Evolutionary conservation across 1,139 yeast genomes (phyloP).

Genomic region (Zygosaccharomyces pseudobailii): DNA sequence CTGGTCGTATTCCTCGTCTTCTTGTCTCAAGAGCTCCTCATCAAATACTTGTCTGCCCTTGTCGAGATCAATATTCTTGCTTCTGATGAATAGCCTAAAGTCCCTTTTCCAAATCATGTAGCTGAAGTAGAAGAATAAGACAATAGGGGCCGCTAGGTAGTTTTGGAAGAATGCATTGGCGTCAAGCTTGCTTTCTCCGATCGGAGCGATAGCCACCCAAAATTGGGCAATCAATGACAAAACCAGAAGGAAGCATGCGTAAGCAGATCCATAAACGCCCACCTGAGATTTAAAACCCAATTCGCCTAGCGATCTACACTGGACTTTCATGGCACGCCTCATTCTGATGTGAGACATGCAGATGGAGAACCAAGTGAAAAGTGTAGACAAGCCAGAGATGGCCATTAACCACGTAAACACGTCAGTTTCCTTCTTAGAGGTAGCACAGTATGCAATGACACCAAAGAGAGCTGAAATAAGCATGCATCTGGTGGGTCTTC

Average conservation of each 20-base stretch:
- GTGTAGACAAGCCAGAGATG: slow-evolving; percentile 53
- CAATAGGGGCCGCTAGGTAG: slow-evolving; percentile 58
- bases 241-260: slow-evolving; percentile 41
- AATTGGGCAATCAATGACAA: slow-evolving; percentile 51
- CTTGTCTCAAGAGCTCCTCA: slow-evolving; percentile 62
- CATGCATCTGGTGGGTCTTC: slow-evolving; percentile 56
- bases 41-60: slow-evolving; percentile 68
- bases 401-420: slow-evolving; percentile 60
- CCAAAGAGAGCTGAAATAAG: slow-evolving; percentile 45
- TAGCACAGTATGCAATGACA: slow-evolving; percentile 51
- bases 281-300: slow-evolving; percentile 48
- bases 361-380: slow-evolving; percentile 58
- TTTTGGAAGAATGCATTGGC: slow-evolving; percentile 52
- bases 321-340: slow-evolving; percentile 51
- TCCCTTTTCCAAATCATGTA: slow-evolving; percentile 53
- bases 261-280: slow-evolving; percentile 47
- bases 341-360: slow-evolving; percentile 53
- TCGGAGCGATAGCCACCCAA: slow-evolving; percentile 65
- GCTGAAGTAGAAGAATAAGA: slow-evolving; percentile 46
- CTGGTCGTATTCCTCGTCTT: slow-evolving; percentile 43
- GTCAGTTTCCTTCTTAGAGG: slow-evolving; percentile 46
- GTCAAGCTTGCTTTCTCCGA: slow-evolving; percentile 39
- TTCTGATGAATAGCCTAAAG: slow-evolving; percentile 45
- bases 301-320: slow-evolving; percentile 48
- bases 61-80: slow-evolving; percentile 54